These are phyloP conservation scores for Dipteronia sinensis DNA, from an alignment of 345 rosid genomes.

Conservation along the genomic window DNA sequence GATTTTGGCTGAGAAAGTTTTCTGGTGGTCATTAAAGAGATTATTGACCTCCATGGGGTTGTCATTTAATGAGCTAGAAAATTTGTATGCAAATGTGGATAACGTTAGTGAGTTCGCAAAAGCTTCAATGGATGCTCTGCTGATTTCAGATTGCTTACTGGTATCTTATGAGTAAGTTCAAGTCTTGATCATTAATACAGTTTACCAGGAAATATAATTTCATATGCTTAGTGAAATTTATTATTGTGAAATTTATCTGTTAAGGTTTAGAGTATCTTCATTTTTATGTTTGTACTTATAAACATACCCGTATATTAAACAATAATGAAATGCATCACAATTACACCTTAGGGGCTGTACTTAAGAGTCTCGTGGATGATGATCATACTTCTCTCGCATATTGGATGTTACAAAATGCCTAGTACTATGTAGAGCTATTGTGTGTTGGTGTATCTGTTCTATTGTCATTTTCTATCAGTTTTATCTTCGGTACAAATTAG, in stretches of 20 bases:
- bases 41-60: conserved; percentile 51
- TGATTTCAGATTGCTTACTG: conserved; percentile 49
- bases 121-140: conserved; percentile 31
- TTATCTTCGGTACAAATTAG: background rate
- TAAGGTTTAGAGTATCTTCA: background rate
- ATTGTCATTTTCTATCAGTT: background rate
- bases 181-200: background rate
- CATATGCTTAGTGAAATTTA: background rate
- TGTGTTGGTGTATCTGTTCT: background rate
- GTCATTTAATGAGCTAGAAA: conserved; percentile 42
- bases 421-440: background rate
- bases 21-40: conserved; percentile 55
- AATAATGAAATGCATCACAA: background rate
- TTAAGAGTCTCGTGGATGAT: background rate
- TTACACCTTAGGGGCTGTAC: background rate
- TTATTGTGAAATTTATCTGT: background rate
- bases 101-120: conserved; percentile 17
- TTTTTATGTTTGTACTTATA: background rate
- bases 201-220: background rate
- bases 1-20: conserved; percentile 51
- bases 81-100: conserved; percentile 25
- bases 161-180: conserved; percentile 57
- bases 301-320: background rate
- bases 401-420: background rate
- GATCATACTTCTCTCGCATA: background rate